Base-by-base conservation (phyloP, 345 rosid species). In the Capsella bursapastoris region DNA sequence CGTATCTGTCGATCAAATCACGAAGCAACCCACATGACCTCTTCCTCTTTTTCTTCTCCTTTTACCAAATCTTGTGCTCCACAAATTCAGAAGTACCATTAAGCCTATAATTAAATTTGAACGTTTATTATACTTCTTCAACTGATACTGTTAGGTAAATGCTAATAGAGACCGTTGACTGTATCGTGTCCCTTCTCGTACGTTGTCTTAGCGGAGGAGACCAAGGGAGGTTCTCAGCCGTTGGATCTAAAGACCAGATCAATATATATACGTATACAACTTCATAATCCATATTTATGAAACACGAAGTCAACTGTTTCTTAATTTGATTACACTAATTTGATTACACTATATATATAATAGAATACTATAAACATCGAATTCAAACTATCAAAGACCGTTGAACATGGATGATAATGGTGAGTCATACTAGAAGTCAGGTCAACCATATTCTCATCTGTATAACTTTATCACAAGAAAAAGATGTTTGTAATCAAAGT, bases 11-110 rank as follows among this genome's bases (percentile, higher is more conserved):
- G 41, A 71, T n/a, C 62, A 53, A 22, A 52, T 34, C 25, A 37
- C 41, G 37, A 66, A 37, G 35, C 18, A 50, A 28, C 56, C 76
- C 76, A 62, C 62, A 68, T 72, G 76, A 6, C 41, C 16, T 49
- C 62, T 45, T 51, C 63, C 69, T 52, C 63, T 62, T 72, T 62
- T 62, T 72, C 53, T 40, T 52, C 68, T 16, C 34, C 7, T 31
- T 63, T 49, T 68, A 11, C 37, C 47, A 31, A 48, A 35, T 64
- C 1, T 64, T 13, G 57, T 32, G 40, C 18, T 65, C 53, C 71
- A 73, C 49, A 73, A 44, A 34, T 64, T 53, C 55, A 29, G 25
- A 22, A 22, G 25, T 22, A 51, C 52, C 41, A 22, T 51, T 51
- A 28, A 9, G 47, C 9, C 35, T n/a, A 27, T 27, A 38, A 4